Conservation (phyloP, 441 rosid species). For the Pelargonium cotyledonis region DNA sequence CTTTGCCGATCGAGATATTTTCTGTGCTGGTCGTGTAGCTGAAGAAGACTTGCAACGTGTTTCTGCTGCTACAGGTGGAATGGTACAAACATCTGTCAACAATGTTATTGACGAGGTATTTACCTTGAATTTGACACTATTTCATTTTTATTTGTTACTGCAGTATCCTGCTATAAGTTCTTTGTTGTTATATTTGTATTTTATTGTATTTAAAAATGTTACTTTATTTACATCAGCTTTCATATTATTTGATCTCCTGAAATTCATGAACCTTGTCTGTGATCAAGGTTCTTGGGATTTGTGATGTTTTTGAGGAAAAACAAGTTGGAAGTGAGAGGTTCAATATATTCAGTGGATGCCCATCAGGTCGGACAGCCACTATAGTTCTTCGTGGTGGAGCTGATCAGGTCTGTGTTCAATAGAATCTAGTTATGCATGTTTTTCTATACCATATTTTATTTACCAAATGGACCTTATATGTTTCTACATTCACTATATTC, state of each 20-base stretch:
- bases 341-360: slow-evolving; percentile 97
- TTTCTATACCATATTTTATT: slow-evolving; percentile 8
- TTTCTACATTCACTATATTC: slow-evolving; percentile 8
- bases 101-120: slow-evolving; percentile 78
- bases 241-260: neutral
- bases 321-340: slow-evolving; percentile 99
- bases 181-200: neutral
- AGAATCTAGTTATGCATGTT: neutral
- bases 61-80: slow-evolving; percentile 96
- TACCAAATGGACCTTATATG: slow-evolving; percentile 7
- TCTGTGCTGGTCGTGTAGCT: slow-evolving; percentile 98
- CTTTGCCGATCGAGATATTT: slow-evolving; percentile 97
- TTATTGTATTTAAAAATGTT: too few relatives aligned
- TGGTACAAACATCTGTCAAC: slow-evolving; percentile 91
- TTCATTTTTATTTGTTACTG: slow-evolving; percentile 12
- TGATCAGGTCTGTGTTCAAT: slow-evolving; percentile 66
- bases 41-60: slow-evolving; percentile 92
- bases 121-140: neutral
- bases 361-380: slow-evolving; percentile 86
- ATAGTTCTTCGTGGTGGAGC: slow-evolving; percentile 99
- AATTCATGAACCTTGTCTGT: slow-evolving; percentile 19
- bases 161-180: neutral
- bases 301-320: slow-evolving; percentile 90
- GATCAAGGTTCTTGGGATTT: slow-evolving; percentile 85
- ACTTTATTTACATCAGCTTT: neutral